A percentile compares a stretch with the other conserved stretches of the same genome.
Conservation (phyloP, 345 rosid genomes). For the Populus pruinosa region DNA sequence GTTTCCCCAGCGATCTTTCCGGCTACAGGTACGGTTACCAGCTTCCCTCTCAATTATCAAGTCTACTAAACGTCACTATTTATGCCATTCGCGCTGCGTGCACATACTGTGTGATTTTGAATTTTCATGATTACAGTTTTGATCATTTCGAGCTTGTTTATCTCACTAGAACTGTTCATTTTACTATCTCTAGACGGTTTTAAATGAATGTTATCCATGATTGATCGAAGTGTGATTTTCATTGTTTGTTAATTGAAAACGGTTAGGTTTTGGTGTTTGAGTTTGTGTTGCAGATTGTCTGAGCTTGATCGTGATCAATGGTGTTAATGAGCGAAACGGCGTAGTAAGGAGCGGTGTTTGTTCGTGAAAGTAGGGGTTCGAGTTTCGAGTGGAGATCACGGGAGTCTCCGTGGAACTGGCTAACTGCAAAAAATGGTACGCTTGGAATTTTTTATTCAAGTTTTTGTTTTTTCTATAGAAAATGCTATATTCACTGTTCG, state of each 20-base stretch:
- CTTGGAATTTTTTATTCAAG: conserved; percentile 1
- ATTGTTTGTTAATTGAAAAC: not conserved
- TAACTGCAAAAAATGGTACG: conserved; percentile 2
- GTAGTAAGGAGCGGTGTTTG: not conserved
- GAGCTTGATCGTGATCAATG: conserved; percentile 1
- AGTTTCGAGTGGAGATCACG: not conserved
- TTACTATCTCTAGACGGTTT: not conserved
- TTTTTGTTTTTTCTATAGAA: not conserved
- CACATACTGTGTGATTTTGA: not conserved
- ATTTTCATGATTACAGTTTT: not conserved
- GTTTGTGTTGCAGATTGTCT: not conserved
- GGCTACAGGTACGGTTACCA: conserved; percentile 1
- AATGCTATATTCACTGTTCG: not conserved
- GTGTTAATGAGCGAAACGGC: not conserved
- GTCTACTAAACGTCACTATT: not conserved
- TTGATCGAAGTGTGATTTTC: not conserved
- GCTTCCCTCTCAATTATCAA: not conserved
- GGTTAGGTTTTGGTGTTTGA: conserved; percentile 1
- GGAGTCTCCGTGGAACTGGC: not conserved
- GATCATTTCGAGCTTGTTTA: not conserved
- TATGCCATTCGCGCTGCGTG: not conserved
- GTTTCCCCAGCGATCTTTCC: conserved; percentile 5
- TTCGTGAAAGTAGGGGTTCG: not conserved
- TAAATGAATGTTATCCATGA: not conserved
- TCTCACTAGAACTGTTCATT: not conserved